Evolutionary conservation across 2,329 filamentous ascomycete genomes (phyloP), one percentile per base, ranked within the genome.

Genomic region (Colletotrichum chrysophilum): DNA sequence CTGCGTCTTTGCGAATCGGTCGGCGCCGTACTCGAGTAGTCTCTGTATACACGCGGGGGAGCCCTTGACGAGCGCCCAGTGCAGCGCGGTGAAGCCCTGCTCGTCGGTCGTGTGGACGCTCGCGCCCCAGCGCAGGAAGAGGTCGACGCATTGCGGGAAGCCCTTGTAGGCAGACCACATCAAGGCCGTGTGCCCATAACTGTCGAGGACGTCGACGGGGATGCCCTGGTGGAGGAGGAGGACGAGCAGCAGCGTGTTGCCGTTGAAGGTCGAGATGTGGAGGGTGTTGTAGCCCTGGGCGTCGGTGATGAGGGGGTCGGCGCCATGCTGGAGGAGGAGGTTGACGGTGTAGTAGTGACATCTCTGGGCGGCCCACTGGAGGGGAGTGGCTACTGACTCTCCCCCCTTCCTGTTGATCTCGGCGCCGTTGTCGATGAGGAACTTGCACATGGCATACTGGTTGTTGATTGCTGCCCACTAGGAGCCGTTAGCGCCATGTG

Each of bases 91-190:
- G 83, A 98, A 97, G 32, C 96, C 96, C 79, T 96, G 94, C 82
- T 98, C 96, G 81, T 99, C 97, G 34, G 91, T 92, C 38, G 95
- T 94, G 84, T 98, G 95, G 10, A 98, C 95, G 82, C 96, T 97
- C 48, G 97, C 97, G 69, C 97, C 97, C 96, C 97, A 99, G 79
- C 96, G 93, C 75, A 99, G 87, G 78, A 98, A 96, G 58, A 98
- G 85, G 82, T 98, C 97, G 64, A 98, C 96, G 80, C 95, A 98
- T 62, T 94, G 93, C 0, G 96, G 95, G 83, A 94, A 98, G 43
- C 97, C 97, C 85, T 99, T 99, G 88, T 99, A 99, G 18, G 96
- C 96, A 21, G 97, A 95, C 97, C 97, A 99, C 97, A 99, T 99
- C 76, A 99, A 89, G 76, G 94, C 94, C 1, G 97, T 98, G 85